Evolutionary conservation across 176 grass and related monocot species (phyloP).

Genomic region (Echinochloa phyllopogon): DNA sequence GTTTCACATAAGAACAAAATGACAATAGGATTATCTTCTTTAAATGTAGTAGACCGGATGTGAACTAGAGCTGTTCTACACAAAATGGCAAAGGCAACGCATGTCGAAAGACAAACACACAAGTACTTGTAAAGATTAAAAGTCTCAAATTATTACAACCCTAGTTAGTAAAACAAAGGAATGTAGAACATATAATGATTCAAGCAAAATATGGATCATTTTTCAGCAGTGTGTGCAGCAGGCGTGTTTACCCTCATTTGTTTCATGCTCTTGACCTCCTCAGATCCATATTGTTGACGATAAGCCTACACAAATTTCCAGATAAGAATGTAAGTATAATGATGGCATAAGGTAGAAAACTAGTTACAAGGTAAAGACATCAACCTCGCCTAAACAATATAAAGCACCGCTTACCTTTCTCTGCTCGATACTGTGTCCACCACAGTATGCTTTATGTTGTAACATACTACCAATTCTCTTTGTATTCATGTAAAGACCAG

Average conservation of each 20-base stretch:
- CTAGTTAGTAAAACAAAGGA: conserved; percentile 14
- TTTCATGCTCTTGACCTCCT: conserved; percentile 84
- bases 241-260: conserved; percentile 74
- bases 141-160: neutral
- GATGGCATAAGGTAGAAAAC: conserved; percentile 3
- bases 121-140: neutral
- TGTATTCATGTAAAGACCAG: conserved; percentile 90
- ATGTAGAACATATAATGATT: neutral
- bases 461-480: conserved; percentile 56
- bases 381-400: conserved; percentile 6
- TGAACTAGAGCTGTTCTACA: neutral
- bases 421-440: conserved; percentile 75
- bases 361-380: conserved; percentile 3
- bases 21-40: neutral
- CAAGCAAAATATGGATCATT: neutral
- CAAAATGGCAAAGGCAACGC: neutral
- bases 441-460: conserved; percentile 85
- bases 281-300: conserved; percentile 63
- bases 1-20: conserved; percentile 18
- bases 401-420: conserved; percentile 60
- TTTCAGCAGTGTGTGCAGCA: conserved; percentile 16
- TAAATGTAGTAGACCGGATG: neutral
- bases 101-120: neutral
- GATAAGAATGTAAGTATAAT: conserved; percentile 7
- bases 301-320: conserved; percentile 59